Percentiles rank a stretch among this genome's conserved stretches.
phyloP scores from a whole-genome alignment of 2,329 filamentous ascomycete species.

The Fusarium napiforme region DNA sequence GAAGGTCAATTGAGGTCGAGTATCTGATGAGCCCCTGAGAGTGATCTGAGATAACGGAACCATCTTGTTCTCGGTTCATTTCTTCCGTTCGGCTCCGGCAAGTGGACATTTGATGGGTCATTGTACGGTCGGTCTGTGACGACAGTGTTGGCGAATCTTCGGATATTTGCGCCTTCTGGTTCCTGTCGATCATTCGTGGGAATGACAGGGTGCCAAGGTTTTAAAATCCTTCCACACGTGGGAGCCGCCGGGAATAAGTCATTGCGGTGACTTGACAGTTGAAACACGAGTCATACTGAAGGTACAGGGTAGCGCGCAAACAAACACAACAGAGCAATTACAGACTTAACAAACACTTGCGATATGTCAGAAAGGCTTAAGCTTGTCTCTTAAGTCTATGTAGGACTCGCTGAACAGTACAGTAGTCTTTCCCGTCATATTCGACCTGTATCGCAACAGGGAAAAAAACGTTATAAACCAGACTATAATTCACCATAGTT shows the following conservation, averaged over 20 bases:
- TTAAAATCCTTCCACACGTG: neutral
- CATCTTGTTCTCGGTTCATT: neutral
- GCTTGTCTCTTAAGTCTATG: fast-evolving
- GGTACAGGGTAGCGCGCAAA: neutral
- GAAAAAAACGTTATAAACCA: fast-evolving
- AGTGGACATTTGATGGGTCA: neutral
- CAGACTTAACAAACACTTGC: too few relatives aligned
- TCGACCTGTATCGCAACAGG: fast-evolving
- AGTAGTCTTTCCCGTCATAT: fast-evolving
- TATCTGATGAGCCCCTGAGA: neutral
- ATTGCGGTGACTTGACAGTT: fast-evolving
- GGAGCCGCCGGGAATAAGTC: neutral
- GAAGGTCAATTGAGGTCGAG: neutral
- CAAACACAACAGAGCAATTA: fast-evolving
- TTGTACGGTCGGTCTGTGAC: too few relatives aligned
- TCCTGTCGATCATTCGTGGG: neutral
- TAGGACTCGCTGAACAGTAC: fast-evolving
- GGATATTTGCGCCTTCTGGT: neutral
- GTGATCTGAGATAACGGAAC: neutral
- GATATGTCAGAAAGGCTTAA: too few relatives aligned
- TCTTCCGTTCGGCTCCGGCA: neutral
- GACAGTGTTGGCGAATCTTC: neutral
- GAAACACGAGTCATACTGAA: neutral
- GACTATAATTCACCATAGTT: too few relatives aligned
- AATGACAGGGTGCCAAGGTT: neutral